phyloP scores from a whole-genome alignment of 148 eudicot genomes.

The Rhododendron ovatum region DNA sequence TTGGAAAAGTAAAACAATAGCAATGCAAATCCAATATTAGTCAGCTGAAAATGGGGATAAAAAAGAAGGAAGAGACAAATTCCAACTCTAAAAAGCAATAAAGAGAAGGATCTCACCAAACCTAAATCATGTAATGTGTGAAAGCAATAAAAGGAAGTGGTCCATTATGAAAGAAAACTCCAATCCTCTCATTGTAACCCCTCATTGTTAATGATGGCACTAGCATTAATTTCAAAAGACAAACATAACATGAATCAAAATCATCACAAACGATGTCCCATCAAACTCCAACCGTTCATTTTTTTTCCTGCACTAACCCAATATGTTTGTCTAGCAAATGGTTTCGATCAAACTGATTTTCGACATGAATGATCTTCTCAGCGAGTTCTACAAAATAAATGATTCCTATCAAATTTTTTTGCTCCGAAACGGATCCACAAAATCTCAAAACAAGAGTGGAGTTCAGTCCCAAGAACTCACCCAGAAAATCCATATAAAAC shows the following conservation, averaged over 20 bases:
- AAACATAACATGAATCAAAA: neutral
- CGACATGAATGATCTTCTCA: neutral
- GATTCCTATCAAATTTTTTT: neutral
- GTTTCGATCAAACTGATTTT: neutral
- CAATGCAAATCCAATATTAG: slow-evolving; percentile 28
- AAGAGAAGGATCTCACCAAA: slow-evolving; percentile 17
- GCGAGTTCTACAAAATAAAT: neutral
- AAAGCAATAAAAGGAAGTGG: slow-evolving; percentile 10
- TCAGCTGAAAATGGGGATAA: slow-evolving; percentile 2
- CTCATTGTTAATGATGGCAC: neutral
- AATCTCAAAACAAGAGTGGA: neutral
- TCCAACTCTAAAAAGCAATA: slow-evolving; percentile 1
- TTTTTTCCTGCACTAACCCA: neutral
- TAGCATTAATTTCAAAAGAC: neutral
- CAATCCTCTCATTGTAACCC: slow-evolving; percentile 7
- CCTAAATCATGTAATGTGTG: slow-evolving; percentile 21
- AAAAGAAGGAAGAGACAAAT: neutral
- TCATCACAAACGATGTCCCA: neutral
- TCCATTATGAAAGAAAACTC: neutral
- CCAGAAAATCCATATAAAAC: neutral
- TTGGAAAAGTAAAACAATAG: slow-evolving; percentile 6
- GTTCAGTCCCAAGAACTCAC: neutral
- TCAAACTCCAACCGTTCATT: neutral
- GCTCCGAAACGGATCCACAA: neutral
- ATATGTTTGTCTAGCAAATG: neutral